Evolutionary conservation across 75 land plant species (phyloP).

Genomic region (Sequoiadendron giganteum): DNA sequence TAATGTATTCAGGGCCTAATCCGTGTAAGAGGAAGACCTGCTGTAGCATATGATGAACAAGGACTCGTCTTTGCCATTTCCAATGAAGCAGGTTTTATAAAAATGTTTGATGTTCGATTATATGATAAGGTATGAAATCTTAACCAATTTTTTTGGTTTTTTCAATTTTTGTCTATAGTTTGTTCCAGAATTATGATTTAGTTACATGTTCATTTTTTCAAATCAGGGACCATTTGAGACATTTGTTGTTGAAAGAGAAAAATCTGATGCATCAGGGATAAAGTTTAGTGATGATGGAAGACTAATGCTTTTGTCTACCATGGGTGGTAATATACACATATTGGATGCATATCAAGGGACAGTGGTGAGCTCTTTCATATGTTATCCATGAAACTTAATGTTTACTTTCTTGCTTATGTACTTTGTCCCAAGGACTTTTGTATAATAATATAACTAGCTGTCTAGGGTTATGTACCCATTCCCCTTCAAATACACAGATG

Average conservation of each 20-base stretch:
- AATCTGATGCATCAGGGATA: constrained; percentile 71
- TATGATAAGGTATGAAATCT: constrained; percentile 66
- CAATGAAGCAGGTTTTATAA: constrained; percentile 69
- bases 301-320: constrained; percentile 75
- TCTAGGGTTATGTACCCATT: not conserved
- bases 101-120: constrained; percentile 81
- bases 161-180: not conserved
- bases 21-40: constrained; percentile 82
- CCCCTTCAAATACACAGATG: not conserved
- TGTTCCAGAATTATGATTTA: not conserved
- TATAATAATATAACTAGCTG: not conserved
- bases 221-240: constrained; percentile 82
- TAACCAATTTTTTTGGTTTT: not conserved
- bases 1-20: constrained; percentile 57
- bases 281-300: constrained; percentile 89
- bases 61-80: constrained; percentile 85
- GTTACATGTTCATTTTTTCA: not conserved
- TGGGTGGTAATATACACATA: constrained; percentile 63
- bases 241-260: constrained; percentile 61
- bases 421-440: not conserved
- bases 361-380: constrained; percentile 38
- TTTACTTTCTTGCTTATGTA: not conserved
- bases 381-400: not conserved
- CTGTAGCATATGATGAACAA: constrained; percentile 83
- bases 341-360: constrained; percentile 79